phyloP scores from a whole-genome alignment of 306 rosid species.

The Acacia acuminata region DNA sequence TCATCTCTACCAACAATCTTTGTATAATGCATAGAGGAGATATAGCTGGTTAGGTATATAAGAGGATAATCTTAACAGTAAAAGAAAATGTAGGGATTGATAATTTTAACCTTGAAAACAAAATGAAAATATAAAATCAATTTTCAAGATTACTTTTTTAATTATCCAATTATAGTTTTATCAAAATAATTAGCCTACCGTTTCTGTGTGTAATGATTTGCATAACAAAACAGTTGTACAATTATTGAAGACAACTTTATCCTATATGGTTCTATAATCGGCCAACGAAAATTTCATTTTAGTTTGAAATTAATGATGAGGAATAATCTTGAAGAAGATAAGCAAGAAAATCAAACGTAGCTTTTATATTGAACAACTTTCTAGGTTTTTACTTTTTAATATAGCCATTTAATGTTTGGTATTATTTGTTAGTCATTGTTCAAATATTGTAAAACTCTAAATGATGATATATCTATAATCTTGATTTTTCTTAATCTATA shows the following conservation, averaged over 20 bases:
- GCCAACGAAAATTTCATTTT: background rate
- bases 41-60: too few relatives aligned
- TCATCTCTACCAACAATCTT: too few relatives aligned
- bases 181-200: background rate
- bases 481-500: too few relatives aligned
- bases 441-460: background rate
- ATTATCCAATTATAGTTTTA: background rate
- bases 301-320: background rate
- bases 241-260: slow-evolving; percentile 6
- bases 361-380: background rate
- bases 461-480: too few relatives aligned
- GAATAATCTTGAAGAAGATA: background rate
- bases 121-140: background rate
- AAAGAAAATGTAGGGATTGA: background rate
- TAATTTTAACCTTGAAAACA: background rate
- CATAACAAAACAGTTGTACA: background rate
- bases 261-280: background rate
- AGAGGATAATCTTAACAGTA: background rate
- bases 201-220: background rate
- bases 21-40: too few relatives aligned
- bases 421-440: background rate
- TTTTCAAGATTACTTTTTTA: background rate
- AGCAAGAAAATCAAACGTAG: background rate
- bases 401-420: background rate
- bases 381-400: background rate